These are phyloP conservation scores for Puccinia coronata DNA, from an alignment of 1,284 basidiomycete species.

Conservation along the genomic window DNA sequence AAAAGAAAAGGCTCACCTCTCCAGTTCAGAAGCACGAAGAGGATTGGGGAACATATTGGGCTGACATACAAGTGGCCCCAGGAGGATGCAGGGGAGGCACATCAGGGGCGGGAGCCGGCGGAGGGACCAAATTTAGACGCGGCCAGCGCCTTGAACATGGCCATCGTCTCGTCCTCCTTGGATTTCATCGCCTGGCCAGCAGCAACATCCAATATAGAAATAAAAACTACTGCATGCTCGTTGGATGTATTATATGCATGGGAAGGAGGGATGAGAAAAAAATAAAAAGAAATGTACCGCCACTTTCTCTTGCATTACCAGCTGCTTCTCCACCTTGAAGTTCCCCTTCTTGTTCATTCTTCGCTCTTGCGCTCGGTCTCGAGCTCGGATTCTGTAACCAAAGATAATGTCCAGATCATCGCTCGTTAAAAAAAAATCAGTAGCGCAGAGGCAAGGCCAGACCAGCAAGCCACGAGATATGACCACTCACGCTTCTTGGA, in stretches of 20 bases:
- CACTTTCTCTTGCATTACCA: constrained; percentile 27
- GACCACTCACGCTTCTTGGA: constrained; percentile 28
- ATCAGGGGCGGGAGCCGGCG: neutral
- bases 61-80: neutral
- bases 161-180: constrained; percentile 39
- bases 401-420: no score
- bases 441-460: no score
- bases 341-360: neutral
- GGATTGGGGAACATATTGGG: no score
- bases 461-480: no score
- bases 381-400: constrained; percentile 6
- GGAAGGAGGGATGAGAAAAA: neutral
- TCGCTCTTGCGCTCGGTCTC: constrained; percentile 31
- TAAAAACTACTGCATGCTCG: no score
- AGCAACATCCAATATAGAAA: neutral
- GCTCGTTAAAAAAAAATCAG: neutral
- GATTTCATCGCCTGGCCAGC: constrained; percentile 6
- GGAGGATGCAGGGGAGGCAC: neutral
- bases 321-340: constrained; percentile 22
- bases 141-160: constrained; percentile 38
- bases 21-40: no score
- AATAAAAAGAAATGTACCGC: neutral
- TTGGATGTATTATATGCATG: no score
- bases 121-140: constrained; percentile 29
- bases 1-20: no score